Evolutionary conservation across 2,329 filamentous ascomycete genomes (phyloP), one percentile per base, ranked within the genome.

Genomic region (Fusarium continuum): DNA sequence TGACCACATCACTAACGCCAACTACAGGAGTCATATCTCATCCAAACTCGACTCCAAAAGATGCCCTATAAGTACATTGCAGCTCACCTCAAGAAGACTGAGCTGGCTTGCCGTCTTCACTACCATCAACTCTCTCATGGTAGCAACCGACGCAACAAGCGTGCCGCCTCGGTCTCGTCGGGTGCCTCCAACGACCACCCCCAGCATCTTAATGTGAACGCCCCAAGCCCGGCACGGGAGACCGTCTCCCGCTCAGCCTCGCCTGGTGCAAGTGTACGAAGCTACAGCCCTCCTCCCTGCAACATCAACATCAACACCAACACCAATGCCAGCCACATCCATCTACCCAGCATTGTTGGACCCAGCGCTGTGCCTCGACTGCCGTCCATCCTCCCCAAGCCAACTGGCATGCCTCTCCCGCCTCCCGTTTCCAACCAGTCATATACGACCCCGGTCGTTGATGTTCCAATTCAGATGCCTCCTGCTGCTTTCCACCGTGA

Each of bases 31-130:
- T 85, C 88, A 55, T 95, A 94, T 75, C 88, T 95, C 50, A 84
- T 95, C 60, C 90, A 93, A 77, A 93, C 90, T 59, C 90, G 91
- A 55, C 85, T 91, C 71, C 90, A 93, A 72, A 94, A 94, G 79
- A 92, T 94, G 88, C 91, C 91, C 1, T 95, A 95, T 79, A 95
- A 94, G 82, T 91, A 94, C 75, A 95, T 95, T 73, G 91, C 91
- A 55, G 86, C 89, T 56, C 89, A 93, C 70, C 80, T 95, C 68
- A 92, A 93, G 79, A 96, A 95, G 82, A 95, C 91, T 1, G 91
- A 95, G 79, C 82, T 95, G 57, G 91, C 91, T 41, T 96, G 91
- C 79, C 91, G 92, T 63, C 85, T 96, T 62, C 92, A 95, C 77
- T 94, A 92, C 74, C 91, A 96, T 73, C 91, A 95, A 73, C 84